A percentile compares a stretch with the other conserved stretches of the same genome.
These are phyloP conservation scores for Colletotrichum plurivorum DNA, from an alignment of 2,329 filamentous ascomycete genomes.

Conservation along the genomic window DNA sequence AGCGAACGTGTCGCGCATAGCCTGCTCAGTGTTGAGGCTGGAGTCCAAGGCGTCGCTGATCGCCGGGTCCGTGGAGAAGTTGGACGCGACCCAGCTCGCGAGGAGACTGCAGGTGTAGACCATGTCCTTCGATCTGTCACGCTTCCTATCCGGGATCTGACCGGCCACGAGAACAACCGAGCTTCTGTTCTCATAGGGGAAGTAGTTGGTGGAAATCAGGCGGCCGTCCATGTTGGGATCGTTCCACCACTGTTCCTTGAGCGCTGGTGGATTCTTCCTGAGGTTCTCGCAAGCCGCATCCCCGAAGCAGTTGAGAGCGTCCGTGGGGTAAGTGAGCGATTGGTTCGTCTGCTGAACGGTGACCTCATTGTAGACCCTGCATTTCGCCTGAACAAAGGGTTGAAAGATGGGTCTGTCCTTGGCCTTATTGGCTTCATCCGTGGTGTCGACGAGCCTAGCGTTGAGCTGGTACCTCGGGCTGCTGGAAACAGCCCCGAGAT, in stretches of 20 bases:
- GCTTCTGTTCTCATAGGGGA: neutral
- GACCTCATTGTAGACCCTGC: neutral
- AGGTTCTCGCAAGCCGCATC: neutral
- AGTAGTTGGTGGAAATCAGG: neutral
- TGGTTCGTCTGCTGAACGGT: neutral
- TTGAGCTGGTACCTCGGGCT: neutral
- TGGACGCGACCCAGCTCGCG: conserved; percentile 13
- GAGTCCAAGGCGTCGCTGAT: neutral
- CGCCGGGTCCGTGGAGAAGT: conserved; percentile 5
- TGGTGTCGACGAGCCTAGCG: neutral
- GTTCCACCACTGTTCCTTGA: neutral
- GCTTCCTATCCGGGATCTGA: neutral
- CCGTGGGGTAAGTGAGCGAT: neutral
- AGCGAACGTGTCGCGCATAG: neutral
- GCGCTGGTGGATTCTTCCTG: neutral
- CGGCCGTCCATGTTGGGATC: neutral
- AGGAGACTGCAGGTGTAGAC: conserved; percentile 16
- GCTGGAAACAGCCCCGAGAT: neutral
- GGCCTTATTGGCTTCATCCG: too few relatives aligned
- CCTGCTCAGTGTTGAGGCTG: neutral
- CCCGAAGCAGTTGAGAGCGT: neutral
- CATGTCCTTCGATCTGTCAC: neutral
- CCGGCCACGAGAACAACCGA: neutral
- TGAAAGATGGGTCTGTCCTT: neutral
- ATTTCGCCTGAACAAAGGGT: neutral